Evolutionary conservation across 164 flowering plant species (phyloP), one percentile per base, ranked within the genome.

Genomic region (Tetracentron sinense): DNA sequence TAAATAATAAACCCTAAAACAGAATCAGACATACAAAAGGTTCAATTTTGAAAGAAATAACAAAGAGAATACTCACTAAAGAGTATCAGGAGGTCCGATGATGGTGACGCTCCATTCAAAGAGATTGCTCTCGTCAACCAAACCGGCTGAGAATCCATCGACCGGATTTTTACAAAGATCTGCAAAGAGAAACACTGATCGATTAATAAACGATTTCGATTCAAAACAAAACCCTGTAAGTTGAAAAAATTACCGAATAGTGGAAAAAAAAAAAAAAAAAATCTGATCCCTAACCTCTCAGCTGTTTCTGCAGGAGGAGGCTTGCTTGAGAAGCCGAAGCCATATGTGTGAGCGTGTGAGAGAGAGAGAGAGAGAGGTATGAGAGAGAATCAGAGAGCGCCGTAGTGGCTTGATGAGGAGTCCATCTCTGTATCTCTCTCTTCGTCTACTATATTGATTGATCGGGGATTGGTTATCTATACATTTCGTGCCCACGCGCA

Each of bases 51-150:
- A 54, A 46, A 50, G n/a, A 3, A 48, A 27, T 23, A 17, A 46
- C 33, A 33, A 27, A 67, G 2, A 35, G 23, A 38, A 35, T 7
- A 69, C 80, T 68, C 58, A 82, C 83, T 82, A 82, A 16, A 78
- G 68, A 27, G 87, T 83, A 61, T 83, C 92, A 4, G 96, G 92
- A 42, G 96, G 92, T 27, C 96, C 96, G 58, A 85, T 85, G 58
- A 88, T 79, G 1, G 92, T 82, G n/a, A n/a, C n/a, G n/a, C n/a
- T n/a, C n/a, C n/a, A n/a, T n/a, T n/a, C n/a, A n/a, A n/a, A n/a
- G n/a, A 88, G 71, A 72, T 86, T 85, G 63, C 30, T 72, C 52
- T 86, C 92, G 48, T 88, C 90, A 0, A 87, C n/a, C n/a, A n/a
- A n/a, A n/a, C n/a, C n/a, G n/a, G n/a, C n/a, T n/a, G n/a, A n/a